A percentile compares a stretch with the other conserved stretches of the same genome.
phyloP scores from a whole-genome alignment of 139 green algal genomes.

The Diplosphaera chodatii region DNA sequence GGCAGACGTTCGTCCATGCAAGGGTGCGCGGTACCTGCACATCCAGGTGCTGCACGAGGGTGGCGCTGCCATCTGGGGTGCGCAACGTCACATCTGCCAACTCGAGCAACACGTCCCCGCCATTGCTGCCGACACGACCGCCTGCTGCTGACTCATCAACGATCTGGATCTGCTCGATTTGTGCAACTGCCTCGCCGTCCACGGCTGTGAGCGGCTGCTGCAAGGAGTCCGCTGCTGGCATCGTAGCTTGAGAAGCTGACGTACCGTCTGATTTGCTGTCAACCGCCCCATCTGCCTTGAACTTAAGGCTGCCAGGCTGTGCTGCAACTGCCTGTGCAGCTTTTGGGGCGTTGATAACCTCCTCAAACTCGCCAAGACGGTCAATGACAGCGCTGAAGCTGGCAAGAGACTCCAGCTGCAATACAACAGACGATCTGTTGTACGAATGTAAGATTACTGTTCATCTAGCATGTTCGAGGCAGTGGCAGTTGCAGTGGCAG shows the following conservation, averaged over 20 bases:
- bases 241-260: neutral
- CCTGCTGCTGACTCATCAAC: neutral
- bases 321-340: neutral
- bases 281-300: neutral
- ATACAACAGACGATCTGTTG: too few relatives aligned
- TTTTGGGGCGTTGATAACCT: conserved; percentile 46
- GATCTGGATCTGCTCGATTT: neutral
- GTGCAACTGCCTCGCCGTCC: too few relatives aligned
- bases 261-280: neutral
- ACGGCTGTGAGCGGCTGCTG: too few relatives aligned
- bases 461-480: too few relatives aligned
- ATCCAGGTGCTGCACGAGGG: conserved; percentile 52
- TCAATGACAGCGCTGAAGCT: conserved; percentile 89
- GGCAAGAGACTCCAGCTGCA: conserved; percentile 85
- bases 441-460: too few relatives aligned
- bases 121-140: neutral
- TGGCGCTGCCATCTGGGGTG: conserved; percentile 47
- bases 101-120: conserved; percentile 36
- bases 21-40: conserved; percentile 48
- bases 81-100: conserved; percentile 58
- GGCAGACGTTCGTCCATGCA: too few relatives aligned
- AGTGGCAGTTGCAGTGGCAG: too few relatives aligned
- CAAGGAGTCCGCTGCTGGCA: neutral
- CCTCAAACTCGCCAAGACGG: conserved; percentile 76
- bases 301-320: conserved; percentile 1